These are phyloP conservation scores for Xylaria curta DNA, from an alignment of 495 filamentous ascomycete species.

Conservation along the genomic window DNA sequence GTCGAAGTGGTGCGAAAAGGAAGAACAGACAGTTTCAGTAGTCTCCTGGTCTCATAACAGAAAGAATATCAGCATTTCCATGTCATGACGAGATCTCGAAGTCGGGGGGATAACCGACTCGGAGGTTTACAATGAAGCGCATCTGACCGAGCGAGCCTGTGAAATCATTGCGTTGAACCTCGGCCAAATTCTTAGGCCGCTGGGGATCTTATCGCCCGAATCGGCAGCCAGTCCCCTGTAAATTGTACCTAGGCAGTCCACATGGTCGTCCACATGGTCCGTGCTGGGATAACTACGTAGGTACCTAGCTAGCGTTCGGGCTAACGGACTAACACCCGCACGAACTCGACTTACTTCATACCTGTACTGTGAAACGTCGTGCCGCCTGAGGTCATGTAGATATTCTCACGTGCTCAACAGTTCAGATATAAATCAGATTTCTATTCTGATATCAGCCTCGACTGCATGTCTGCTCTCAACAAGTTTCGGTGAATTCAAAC, in stretches of 20 bases:
- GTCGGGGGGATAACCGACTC: slow-evolving; percentile 23
- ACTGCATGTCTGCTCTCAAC: not conserved
- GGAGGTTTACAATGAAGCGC: slow-evolving; percentile 17
- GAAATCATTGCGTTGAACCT: slow-evolving; percentile 24
- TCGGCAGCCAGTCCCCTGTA: slow-evolving; percentile 7
- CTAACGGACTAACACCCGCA: not conserved
- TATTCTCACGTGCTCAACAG: not conserved
- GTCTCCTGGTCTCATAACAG: not conserved
- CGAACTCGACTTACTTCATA: too few relatives aligned
- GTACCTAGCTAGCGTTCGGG: not conserved
- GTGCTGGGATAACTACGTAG: not conserved
- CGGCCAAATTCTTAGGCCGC: slow-evolving; percentile 18
- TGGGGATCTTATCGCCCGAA: slow-evolving; percentile 4
- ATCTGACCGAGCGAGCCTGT: slow-evolving; percentile 26
- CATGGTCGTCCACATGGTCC: not conserved
- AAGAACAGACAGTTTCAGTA: not conserved
- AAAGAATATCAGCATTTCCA: slow-evolving; percentile 6
- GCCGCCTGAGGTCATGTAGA: not conserved
- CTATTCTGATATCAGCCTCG: not conserved
- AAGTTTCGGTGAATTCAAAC: not conserved
- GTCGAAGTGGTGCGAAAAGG: not conserved
- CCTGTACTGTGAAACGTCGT: not conserved
- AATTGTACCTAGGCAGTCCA: not conserved
- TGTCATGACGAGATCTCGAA: slow-evolving; percentile 19
- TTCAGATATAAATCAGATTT: not conserved